Base-by-base conservation (phyloP, 345 rosid species). In the Alliaria petiolata region DNA sequence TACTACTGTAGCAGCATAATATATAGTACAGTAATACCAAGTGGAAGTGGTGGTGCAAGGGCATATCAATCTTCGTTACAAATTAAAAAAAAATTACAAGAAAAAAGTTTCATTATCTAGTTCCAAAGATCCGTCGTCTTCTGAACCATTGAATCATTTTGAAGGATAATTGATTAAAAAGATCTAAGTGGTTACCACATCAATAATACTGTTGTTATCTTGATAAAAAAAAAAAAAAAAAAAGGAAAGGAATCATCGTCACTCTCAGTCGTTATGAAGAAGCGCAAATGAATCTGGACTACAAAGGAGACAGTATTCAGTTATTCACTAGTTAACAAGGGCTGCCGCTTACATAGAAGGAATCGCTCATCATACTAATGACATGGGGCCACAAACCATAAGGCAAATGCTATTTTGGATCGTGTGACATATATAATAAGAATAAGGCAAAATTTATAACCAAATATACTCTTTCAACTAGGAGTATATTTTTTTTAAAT, bases 321-420 rank as follows among this genome's bases (percentile, higher is more conserved):
- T 54, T 6, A 64, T 64, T 35, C 65, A 55, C 70, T 54, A 64
- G 33, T 17, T 25, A 12, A 45, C 58, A 64, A 72, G 65, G 28
- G 16, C 45, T 72, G 56, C 76, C 76, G 76, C 64, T 62, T 25
- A 16, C 10, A 44, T 22, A 20, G 4, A 31, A 54, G 14, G 22
- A 30, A 30, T 15, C 16, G 45, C 3, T 40, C 30, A 51, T 12
- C 46, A n/a, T n/a, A 14, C 46, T 42, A 3, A 1, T 43, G 46
- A n/a, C 13, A 35, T 16, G 20, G 65, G 66, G 16, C 66, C 66
- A 59, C 46, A 16, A 8, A 43, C 9, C 5, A n/a, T 43, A 16
- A 43, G 19, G 7, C 49, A 47, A 46, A 1, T 4, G 2, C 44
- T 34, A 8, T 19, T 47, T 46, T 43, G 17, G 17, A n/a, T 43